phyloP scores from a whole-genome alignment of 176 grass and related monocot genomes.

The Puya raimondii region DNA sequence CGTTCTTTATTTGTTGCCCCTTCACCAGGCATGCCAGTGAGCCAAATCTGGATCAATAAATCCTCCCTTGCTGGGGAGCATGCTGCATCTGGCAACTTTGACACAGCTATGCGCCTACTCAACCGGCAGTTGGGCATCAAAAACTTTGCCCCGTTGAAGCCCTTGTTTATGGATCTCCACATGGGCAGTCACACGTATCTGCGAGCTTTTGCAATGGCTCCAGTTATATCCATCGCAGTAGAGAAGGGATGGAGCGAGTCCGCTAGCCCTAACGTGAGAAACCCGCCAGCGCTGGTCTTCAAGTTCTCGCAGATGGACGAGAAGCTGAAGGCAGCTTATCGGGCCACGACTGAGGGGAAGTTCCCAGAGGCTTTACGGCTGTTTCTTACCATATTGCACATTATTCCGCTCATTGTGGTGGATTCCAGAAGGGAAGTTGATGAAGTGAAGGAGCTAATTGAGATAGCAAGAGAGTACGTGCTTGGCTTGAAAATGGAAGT shows the following conservation, averaged over 20 bases:
- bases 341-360: slow-evolving; percentile 73
- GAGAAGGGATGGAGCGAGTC: slow-evolving; percentile 94
- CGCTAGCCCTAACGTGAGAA: slow-evolving; percentile 79
- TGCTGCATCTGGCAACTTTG: slow-evolving; percentile 82
- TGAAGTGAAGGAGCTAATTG: slow-evolving; percentile 91
- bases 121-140: slow-evolving; percentile 86
- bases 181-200: slow-evolving; percentile 76
- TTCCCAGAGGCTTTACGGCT: slow-evolving; percentile 78
- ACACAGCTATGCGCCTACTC: slow-evolving; percentile 85
- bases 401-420: slow-evolving; percentile 71
- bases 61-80: slow-evolving; percentile 96
- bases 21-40: slow-evolving; percentile 80
- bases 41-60: slow-evolving; percentile 92
- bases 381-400: slow-evolving; percentile 79
- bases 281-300: slow-evolving; percentile 74
- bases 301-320: slow-evolving; percentile 90
- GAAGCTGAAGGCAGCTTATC: slow-evolving; percentile 80
- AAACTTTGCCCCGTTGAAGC: slow-evolving; percentile 78
- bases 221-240: slow-evolving; percentile 70
- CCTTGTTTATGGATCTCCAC: slow-evolving; percentile 68
- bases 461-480: slow-evolving; percentile 84
- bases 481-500: slow-evolving; percentile 86
- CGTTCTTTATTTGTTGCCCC: slow-evolving; percentile 65
- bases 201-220: slow-evolving; percentile 41
- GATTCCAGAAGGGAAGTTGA: slow-evolving; percentile 89